A percentile compares a stretch with the other conserved stretches of the same genome.
Evolutionary conservation across 768 basidiomycete species (phyloP).

Genomic region (Harrya chromipes): DNA sequence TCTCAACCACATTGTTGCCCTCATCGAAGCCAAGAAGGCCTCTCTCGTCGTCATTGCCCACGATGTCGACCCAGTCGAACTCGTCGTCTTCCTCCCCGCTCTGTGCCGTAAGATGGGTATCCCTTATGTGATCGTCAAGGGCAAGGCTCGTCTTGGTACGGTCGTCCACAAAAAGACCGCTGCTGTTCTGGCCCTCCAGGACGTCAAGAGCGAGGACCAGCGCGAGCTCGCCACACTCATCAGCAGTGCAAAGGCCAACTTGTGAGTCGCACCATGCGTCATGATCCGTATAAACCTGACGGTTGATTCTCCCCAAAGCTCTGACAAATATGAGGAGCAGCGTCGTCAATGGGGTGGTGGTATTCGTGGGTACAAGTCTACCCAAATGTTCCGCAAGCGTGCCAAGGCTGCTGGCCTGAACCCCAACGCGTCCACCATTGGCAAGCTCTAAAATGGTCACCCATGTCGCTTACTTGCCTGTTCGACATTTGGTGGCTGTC

Average conservation of each 20-base stretch:
- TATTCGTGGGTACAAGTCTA: conserved; percentile 90
- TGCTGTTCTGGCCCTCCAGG: conserved; percentile 86
- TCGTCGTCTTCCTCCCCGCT: conserved; percentile 97
- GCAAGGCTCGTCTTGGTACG: conserved; percentile 96
- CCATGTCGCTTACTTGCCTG: background rate
- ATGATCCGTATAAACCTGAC: conserved; percentile 1
- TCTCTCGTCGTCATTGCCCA: conserved; percentile 93
- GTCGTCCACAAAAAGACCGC: conserved; percentile 99
- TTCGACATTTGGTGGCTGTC: background rate
- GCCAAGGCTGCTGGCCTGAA: conserved; percentile 86
- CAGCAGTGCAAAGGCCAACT: conserved; percentile 95
- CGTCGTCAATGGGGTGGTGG: conserved; percentile 96
- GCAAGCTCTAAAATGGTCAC: conserved; percentile 54
- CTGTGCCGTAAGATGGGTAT: conserved; percentile 99
- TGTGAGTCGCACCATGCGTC: conserved; percentile 50
- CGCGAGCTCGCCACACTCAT: conserved; percentile 91
- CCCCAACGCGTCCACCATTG: conserved; percentile 49
- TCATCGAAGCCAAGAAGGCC: conserved; percentile 97
- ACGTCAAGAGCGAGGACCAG: conserved; percentile 92
- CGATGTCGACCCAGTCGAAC: conserved; percentile 98
- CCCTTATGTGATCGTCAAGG: conserved; percentile 97
- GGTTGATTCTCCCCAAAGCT: conserved; percentile 37
- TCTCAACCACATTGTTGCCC: conserved; percentile 93
- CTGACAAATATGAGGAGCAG: conserved; percentile 91
- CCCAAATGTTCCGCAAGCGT: conserved; percentile 89